Evolutionary conservation across 1,284 basidiomycete genomes (phyloP), one percentile per base, ranked within the genome.

Genomic region (Ceratorhiza oryzae-sativae): DNA sequence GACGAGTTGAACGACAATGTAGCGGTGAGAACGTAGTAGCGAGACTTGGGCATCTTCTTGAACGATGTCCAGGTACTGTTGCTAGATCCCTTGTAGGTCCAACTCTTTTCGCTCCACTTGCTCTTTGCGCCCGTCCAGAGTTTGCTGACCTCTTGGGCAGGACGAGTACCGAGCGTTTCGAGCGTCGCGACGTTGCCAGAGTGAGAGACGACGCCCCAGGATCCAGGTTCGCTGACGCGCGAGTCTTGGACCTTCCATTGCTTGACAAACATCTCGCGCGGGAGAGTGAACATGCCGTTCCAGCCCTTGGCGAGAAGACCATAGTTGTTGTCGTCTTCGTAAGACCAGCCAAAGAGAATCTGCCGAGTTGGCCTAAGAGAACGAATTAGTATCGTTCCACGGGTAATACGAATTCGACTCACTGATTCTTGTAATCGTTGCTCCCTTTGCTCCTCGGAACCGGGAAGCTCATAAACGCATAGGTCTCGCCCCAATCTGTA

Each of bases 271-370:
- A 70, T 70, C 18, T 70, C 67, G 45, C 67, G 67, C 5, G 67
- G 67, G n/a, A 70, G 67, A 20, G 67, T 70, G 32, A 70, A 70
- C 27, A 39, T 49, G 41, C 67, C 67, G 18, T 70, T 39, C 67
- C 67, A 70, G 53, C 67, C 67, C 41, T 70, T 70, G 53, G 67
- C 67, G 55, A 70, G 67, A 13, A 70, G 67, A 34, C 67, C 67
- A 27, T 70, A 70, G 27, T 45, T 45, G 34, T 70, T 70, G 32
- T 70, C 67, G n/a, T 70, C 55, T 36, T 70, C 67, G 18, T 59
- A 59, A 1, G 55, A n/a, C 67, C 67, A 70, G 8, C 67, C 67
- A 48, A 70, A 70, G 18, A 70, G 30, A 18, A 70, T 70, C 45
- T 70, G 53, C 15, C 67, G 39, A 23, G 67, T 70, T 4, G 67